A percentile compares a stretch with the other conserved stretches of the same genome.
Evolutionary conservation across 202 grass and related monocot genomes (phyloP).

Genomic region (Panicum virgatum): DNA sequence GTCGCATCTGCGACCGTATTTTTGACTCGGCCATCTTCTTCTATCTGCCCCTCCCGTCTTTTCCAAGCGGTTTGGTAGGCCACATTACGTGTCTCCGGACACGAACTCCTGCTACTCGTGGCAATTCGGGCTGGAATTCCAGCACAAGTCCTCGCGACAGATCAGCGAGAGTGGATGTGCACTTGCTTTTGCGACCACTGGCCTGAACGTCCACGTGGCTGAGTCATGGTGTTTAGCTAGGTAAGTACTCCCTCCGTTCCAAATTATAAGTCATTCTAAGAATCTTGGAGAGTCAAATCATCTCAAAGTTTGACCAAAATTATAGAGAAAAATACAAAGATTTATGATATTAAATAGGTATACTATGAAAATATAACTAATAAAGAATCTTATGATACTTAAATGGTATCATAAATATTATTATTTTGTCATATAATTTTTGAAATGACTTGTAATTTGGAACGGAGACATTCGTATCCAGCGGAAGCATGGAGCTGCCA

Average conservation of each 20-base stretch:
- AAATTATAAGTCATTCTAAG: too few relatives aligned
- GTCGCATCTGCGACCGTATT: not conserved
- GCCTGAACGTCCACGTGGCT: not conserved
- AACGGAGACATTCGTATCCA: too few relatives aligned
- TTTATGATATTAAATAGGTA: too few relatives aligned
- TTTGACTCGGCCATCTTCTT: not conserved
- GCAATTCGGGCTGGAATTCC: not conserved
- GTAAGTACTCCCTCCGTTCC: too few relatives aligned
- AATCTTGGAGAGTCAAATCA: too few relatives aligned
- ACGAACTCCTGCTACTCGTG: not conserved
- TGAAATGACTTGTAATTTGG: too few relatives aligned
- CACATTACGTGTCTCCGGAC: conserved; percentile 9
- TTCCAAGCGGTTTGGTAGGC: not conserved
- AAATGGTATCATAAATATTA: too few relatives aligned
- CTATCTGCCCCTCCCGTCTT: not conserved
- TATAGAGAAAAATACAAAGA: too few relatives aligned
- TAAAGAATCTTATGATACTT: too few relatives aligned
- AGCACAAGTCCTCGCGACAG: not conserved
- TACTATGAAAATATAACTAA: too few relatives aligned
- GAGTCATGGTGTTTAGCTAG: not conserved
- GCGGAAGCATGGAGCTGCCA: not conserved
- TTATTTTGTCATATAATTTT: too few relatives aligned
- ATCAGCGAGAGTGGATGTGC: conserved; percentile 4
- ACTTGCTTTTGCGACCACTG: not conserved
- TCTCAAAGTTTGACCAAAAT: too few relatives aligned